A percentile compares a stretch with the other conserved stretches of the same genome.
Evolutionary conservation across 305 asterid genomes (phyloP).

Genomic region (Andrographis paniculata): DNA sequence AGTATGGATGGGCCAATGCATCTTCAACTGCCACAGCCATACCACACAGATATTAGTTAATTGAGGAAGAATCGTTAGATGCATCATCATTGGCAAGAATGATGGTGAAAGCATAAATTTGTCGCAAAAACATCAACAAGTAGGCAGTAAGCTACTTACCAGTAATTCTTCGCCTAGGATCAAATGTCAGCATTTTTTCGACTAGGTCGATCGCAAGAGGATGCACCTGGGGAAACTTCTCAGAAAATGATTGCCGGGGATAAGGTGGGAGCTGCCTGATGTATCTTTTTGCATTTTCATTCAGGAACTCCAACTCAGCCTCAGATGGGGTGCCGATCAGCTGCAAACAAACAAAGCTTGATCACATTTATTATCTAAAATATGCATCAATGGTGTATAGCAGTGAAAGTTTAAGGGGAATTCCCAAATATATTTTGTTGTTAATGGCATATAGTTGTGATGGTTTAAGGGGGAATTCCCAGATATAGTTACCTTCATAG

Average conservation of each 20-base stretch:
- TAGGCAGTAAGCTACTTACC: conserved; percentile 35
- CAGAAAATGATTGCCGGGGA: conserved; percentile 65
- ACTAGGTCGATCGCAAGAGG: conserved; percentile 87
- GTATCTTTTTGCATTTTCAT: conserved; percentile 82
- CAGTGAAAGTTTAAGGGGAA: conserved; percentile 1
- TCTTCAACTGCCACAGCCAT: conserved; percentile 59
- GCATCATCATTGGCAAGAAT: no score
- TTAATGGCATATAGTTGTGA: no score
- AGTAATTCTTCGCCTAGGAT: conserved; percentile 77
- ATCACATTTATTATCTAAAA: neutral
- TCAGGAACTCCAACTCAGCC: conserved; percentile 71
- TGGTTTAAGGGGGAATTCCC: no score
- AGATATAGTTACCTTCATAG: no score
- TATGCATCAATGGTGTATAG: no score
- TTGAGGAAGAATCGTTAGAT: conserved; percentile 8
- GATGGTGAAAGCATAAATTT: neutral
- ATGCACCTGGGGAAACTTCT: conserved; percentile 79
- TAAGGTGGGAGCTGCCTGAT: conserved; percentile 74
- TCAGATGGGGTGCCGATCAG: conserved; percentile 90
- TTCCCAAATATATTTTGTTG: no score
- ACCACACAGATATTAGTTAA: neutral
- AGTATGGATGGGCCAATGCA: conserved; percentile 88
- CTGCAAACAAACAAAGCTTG: conserved; percentile 30
- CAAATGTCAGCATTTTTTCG: conserved; percentile 90
- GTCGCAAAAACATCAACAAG: neutral